Base-by-base conservation (phyloP, 177 flowering plant genomes). In the Vitis hybrid region DNA sequence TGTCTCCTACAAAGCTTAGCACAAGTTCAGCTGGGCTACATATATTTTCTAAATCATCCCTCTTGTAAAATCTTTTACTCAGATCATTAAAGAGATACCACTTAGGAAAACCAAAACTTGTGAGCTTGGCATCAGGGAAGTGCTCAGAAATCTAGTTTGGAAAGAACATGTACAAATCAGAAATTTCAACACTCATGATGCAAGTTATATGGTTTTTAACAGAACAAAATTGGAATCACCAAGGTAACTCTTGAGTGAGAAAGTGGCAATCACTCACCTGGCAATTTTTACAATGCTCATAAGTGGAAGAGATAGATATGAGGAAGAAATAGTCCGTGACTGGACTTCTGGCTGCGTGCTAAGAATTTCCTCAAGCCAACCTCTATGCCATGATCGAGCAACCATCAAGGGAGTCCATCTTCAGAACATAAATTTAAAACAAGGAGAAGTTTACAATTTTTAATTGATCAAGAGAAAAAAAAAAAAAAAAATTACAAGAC, bases 371-470 rank as follows among this genome's bases (percentile, higher is more conserved):
- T 86, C 94, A 5, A 94, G 89, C 73, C 85, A 79, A 64, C 80
- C 85, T 84, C 91, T 84, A 82, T 87, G 84, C 99, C 99, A 93
- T n/a, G 93, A 94, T 51, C 89, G 88, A 73, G 97, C 97, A 66
- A 94, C 97, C 92, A 86, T 85, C 86, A 89, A 83, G 2, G 97
- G 96, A 4, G 91, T 92, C 94, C 91, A 91, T 63, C 98, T 94
- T 65, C 45, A 40, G 48, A 49, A 65, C 51, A 65, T 12, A 73
- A 73, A 72, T 10, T 40, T 0, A 66, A 59, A 50, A 54, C 57
- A 70, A 51, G 48, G 23, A 49, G 32, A 52, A 49, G 55, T 62
- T 11, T 45, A 66, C 56, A 62, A 19, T 56, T 66, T 15, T 19
- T n/a, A 18, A 48, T 56, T 30, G 1, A 30, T 11, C 51, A 26